phyloP scores from a whole-genome alignment of 1,284 basidiomycete genomes.

The Ceratobasidium sp. region DNA sequence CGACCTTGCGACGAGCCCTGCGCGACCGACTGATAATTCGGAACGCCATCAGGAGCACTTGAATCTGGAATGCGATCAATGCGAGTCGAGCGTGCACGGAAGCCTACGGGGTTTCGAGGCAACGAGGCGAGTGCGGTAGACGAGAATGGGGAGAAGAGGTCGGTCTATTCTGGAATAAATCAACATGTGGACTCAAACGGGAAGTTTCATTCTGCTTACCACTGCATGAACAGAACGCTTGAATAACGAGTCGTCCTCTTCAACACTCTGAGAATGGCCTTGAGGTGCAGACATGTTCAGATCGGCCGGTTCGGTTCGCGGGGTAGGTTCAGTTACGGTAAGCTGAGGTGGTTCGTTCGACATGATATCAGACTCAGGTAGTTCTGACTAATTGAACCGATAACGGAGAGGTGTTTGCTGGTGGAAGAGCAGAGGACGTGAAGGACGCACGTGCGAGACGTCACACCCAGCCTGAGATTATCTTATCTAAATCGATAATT shows the following conservation, averaged over 20 bases:
- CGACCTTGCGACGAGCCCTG: conserved; percentile 57
- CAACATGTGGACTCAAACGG: conserved; percentile 42
- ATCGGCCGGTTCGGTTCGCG: conserved; percentile 19
- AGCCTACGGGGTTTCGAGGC: conserved; percentile 61
- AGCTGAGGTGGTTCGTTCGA: conserved; percentile 22
- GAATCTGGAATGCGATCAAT: conserved; percentile 47
- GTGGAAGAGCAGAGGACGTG: conserved; percentile 5
- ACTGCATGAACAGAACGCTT: conserved; percentile 39
- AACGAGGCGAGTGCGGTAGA: conserved; percentile 72
- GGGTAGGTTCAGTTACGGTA: conserved; percentile 37
- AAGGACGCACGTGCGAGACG: conserved; percentile 37
- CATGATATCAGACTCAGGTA: not conserved
- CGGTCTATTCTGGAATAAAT: conserved; percentile 69
- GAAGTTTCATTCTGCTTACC: not conserved
- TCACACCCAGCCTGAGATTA: conserved; percentile 5
- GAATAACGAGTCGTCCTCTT: conserved; percentile 39
- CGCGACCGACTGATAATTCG: conserved; percentile 58
- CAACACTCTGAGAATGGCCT: conserved; percentile 4
- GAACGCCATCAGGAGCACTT: conserved; percentile 67
- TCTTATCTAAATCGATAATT: conserved; percentile 19
- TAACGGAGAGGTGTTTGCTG: not conserved
- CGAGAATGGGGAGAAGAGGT: conserved; percentile 75
- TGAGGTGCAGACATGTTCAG: conserved; percentile 29
- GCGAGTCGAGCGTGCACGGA: conserved; percentile 71
- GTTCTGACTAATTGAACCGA: not conserved